phyloP scores from a whole-genome alignment of 441 rosid species.

The Manihot esculenta region DNA sequence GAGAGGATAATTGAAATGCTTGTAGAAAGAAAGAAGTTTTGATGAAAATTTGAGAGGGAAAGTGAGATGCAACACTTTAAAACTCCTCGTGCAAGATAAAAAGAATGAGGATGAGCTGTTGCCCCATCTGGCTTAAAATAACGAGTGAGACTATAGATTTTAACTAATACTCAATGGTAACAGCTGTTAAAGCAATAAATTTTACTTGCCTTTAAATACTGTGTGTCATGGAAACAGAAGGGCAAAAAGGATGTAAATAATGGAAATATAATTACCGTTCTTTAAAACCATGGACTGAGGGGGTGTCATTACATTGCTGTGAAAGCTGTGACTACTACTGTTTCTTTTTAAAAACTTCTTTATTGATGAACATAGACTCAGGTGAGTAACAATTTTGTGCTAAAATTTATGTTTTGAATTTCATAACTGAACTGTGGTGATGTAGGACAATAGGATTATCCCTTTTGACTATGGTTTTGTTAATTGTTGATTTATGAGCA shows the following conservation, averaged over 20 bases:
- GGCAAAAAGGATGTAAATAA: too few relatives aligned
- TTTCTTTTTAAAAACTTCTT: not conserved
- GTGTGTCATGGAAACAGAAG: too few relatives aligned
- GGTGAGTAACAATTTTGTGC: not conserved
- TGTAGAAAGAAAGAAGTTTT: too few relatives aligned
- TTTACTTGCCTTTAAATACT: too few relatives aligned
- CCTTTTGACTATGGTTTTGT: not conserved
- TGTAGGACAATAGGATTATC: not conserved
- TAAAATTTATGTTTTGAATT: constrained; percentile 5
- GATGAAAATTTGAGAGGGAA: too few relatives aligned
- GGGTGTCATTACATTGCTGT: not conserved
- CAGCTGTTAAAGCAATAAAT: too few relatives aligned
- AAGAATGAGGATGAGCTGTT: too few relatives aligned
- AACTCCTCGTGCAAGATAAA: too few relatives aligned
- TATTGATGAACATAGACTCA: not conserved
- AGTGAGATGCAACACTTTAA: too few relatives aligned
- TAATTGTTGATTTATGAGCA: not conserved
- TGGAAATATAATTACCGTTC: too few relatives aligned
- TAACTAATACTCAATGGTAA: not conserved
- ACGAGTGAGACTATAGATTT: not conserved
- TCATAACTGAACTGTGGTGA: not conserved
- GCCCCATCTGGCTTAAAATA: too few relatives aligned
- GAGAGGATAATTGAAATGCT: too few relatives aligned
- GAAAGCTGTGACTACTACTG: not conserved
- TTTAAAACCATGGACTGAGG: not conserved